A percentile compares a stretch with the other conserved stretches of the same genome.
Conservation (phyloP, 2,329 filamentous ascomycete genomes). For the Phialophora macrospora region DNA sequence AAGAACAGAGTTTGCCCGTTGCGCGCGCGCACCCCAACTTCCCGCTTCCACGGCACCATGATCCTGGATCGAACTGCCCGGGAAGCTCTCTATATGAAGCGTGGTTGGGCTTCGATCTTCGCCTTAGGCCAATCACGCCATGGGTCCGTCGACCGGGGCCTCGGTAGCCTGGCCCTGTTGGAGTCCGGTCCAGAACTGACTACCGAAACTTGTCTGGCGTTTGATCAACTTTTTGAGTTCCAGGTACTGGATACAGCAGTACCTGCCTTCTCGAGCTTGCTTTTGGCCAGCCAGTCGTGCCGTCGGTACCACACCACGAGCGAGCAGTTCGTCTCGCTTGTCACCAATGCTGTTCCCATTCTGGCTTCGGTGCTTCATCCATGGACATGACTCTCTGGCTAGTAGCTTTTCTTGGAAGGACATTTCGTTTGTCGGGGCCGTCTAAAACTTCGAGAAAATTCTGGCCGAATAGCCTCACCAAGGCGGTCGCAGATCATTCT, state of each 20-base stretch:
- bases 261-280: neutral
- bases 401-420: neutral
- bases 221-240: conserved; percentile 5
- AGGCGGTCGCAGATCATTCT: conserved; percentile 31
- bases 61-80: conserved; percentile 3
- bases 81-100: neutral
- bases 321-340: conserved; percentile 3
- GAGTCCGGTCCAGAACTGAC: neutral
- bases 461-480: conserved; percentile 24
- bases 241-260: neutral
- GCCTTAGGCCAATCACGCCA: neutral
- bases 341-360: neutral
- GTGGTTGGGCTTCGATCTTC: neutral
- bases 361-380: neutral
- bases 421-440: neutral
- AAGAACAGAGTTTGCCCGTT: neutral
- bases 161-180: conserved; percentile 13
- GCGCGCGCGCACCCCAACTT: neutral
- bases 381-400: neutral
- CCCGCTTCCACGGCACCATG: conserved; percentile 17
- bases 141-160: neutral
- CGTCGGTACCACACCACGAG: neutral
- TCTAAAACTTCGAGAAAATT: conserved; percentile 25
- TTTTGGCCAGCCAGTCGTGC: neutral
- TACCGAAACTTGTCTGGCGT: conserved; percentile 6